These are phyloP conservation scores for Nepenthes mirabilis DNA, from an alignment of 148 eudicot genomes.

Conservation along the genomic window DNA sequence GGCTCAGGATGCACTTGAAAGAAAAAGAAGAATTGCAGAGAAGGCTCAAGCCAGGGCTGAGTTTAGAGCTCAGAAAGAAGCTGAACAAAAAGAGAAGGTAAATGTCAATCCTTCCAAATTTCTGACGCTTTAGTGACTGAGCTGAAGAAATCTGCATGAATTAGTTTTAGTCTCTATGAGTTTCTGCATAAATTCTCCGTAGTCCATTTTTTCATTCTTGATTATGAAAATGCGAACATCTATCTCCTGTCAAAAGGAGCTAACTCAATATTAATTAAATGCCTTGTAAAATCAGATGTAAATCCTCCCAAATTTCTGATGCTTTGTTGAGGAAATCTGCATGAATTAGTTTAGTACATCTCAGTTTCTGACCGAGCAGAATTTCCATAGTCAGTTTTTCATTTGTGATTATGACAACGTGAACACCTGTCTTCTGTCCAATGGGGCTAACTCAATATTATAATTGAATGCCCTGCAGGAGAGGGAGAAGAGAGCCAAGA, in stretches of 20 bases:
- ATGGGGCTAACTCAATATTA: too few species aligned
- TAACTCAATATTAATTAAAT: too few species aligned
- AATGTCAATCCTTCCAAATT: neutral
- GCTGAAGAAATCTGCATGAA: neutral
- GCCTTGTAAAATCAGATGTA: neutral
- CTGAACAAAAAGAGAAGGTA: slow-evolving; percentile 84
- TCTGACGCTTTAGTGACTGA: neutral
- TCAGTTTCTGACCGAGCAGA: too few species aligned
- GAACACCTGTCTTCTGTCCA: neutral
- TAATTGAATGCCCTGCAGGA: slow-evolving; percentile 32
- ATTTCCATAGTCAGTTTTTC: too few species aligned
- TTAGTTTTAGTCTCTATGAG: neutral
- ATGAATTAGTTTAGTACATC: neutral
- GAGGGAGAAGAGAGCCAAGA: slow-evolving; percentile 72
- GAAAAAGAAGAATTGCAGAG: slow-evolving; percentile 60
- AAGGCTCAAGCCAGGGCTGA: slow-evolving; percentile 74
- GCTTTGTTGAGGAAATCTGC: neutral
- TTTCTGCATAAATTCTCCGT: too few species aligned
- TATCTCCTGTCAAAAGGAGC: too few species aligned
- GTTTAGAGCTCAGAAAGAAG: slow-evolving; percentile 63
- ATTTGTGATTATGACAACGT: neutral
- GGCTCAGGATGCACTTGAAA: slow-evolving; percentile 70
- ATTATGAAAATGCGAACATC: too few species aligned
- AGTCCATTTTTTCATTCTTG: too few species aligned
- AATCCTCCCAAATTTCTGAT: neutral